Evolutionary conservation across 2,329 filamentous ascomycete species (phyloP), one percentile per base, ranked within the genome.

Genomic region (Colletotrichum sp.): DNA sequence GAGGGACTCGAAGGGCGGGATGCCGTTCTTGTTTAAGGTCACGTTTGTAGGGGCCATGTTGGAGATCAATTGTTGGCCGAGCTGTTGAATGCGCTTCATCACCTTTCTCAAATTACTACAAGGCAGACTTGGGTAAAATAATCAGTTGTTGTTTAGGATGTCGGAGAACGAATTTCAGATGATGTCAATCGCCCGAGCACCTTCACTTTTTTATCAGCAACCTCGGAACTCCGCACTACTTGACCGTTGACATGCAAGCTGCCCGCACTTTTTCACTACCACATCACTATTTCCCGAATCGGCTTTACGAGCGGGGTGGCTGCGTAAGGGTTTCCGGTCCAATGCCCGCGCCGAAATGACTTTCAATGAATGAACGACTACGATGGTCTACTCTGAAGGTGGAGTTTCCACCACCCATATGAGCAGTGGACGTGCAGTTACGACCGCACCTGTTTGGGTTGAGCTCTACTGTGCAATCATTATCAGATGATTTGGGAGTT

Each of bases 1-100:
- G 0, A 90, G 85, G 32, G 84, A 84, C 16, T 87, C 84, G 80
- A 89, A 90, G 32, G 83, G 80, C 18, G 88, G 88, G 55, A 90
- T 85, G 71, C 84, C 84, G 77, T 86, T 85, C 43, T 81, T 80
- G 77, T 86, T 86, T 21, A 85, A 78, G 26, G 32, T 36, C 55
- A 67, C 15, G n/a, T 34, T 43, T 6, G 62, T 1, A 10, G 43
- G 26, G 15, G 64, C 26, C 56, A 48, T 52, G 7, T 18, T 65
- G 6, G 58, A 38, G 7, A 43, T 18, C 13, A 71, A 61, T 13
- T 71, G 68, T 65, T 70, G 7, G n/a, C 66, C 66, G 4, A 73
- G 66, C 8, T 73, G 56, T 16, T 70, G 43, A 6, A 73, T 56
- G 16, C 73, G 62, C 56, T 64, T 72, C 73, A 72, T 75, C 13